These are phyloP conservation scores for Solanum stenotomum DNA, from an alignment of 257 asterid genomes.

Conservation along the genomic window DNA sequence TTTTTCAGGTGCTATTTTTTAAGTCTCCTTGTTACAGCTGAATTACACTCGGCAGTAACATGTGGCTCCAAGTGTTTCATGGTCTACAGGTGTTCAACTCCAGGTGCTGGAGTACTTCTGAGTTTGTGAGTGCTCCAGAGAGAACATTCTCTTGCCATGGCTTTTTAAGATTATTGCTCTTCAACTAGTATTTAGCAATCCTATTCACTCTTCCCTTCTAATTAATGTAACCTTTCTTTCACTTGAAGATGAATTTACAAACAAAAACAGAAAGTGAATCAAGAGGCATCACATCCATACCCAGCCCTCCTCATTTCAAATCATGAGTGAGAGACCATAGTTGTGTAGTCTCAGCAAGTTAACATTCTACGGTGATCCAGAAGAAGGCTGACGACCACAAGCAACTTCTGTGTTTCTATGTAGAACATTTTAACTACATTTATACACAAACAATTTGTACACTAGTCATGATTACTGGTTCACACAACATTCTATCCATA, in stretches of 20 bases:
- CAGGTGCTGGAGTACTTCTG: neutral
- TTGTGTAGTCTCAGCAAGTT: neutral
- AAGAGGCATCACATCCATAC: neutral
- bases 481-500: neutral
- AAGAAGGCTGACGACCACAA: neutral
- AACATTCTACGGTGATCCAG: neutral
- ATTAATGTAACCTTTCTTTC: neutral
- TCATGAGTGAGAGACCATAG: neutral
- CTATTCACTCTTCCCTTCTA: neutral
- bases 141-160: neutral
- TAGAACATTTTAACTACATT: neutral
- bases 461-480: neutral
- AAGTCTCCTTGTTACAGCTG: neutral
- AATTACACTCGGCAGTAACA: neutral
- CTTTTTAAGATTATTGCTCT: neutral
- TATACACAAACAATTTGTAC: neutral
- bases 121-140: neutral
- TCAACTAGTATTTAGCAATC: neutral
- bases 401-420: neutral
- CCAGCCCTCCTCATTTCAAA: neutral
- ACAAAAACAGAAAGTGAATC: neutral
- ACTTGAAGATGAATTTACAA: neutral
- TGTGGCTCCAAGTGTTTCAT: neutral
- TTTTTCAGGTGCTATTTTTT: neutral
- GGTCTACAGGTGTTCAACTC: neutral